Percentiles rank a stretch among this genome's conserved stretches.
These are phyloP conservation scores for Globisporangium cylindrosporum DNA, from an alignment of 352 stramenopile species.

Conservation along the genomic window DNA sequence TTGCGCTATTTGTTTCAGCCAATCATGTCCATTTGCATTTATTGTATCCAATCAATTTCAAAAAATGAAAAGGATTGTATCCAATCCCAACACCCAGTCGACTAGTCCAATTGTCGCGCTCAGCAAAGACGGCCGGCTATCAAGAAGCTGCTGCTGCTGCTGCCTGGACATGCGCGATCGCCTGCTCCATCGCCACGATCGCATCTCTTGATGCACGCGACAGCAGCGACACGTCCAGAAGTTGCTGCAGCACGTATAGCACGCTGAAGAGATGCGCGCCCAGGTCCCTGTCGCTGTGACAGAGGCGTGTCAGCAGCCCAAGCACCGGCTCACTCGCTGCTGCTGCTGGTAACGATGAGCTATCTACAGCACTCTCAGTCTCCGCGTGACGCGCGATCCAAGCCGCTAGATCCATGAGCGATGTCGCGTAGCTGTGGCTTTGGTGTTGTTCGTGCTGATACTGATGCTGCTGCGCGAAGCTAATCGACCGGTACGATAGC, in stretches of 20 bases:
- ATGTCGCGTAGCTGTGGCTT: not conserved
- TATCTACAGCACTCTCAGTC: not conserved
- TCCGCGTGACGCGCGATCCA: not conserved
- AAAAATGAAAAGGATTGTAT: not conserved
- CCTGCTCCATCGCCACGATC: slow-evolving; percentile 23
- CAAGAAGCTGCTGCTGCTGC: not conserved
- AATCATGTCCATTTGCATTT: not conserved
- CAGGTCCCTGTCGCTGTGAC: slow-evolving; percentile 7
- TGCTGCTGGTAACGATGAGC: not conserved
- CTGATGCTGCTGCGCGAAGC: slow-evolving; percentile 19
- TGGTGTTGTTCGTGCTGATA: not conserved
- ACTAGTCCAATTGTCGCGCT: not conserved
- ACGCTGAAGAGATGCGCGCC: slow-evolving; percentile 30
- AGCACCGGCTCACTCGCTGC: not conserved
- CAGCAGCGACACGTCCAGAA: slow-evolving; percentile 30
- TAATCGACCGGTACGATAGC: slow-evolving; percentile 11
- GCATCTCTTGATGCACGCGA: slow-evolving; percentile 16
- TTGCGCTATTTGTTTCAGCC: not conserved
- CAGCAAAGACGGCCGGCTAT: too few relatives aligned
- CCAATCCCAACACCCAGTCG: not conserved
- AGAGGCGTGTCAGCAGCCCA: not conserved
- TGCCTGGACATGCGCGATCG: slow-evolving; percentile 21
- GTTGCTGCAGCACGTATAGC: slow-evolving; percentile 32
- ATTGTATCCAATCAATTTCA: not conserved
- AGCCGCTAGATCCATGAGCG: slow-evolving; percentile 19